Conservation (phyloP, 768 basidiomycete genomes). For the Lactarius indigo region DNA sequence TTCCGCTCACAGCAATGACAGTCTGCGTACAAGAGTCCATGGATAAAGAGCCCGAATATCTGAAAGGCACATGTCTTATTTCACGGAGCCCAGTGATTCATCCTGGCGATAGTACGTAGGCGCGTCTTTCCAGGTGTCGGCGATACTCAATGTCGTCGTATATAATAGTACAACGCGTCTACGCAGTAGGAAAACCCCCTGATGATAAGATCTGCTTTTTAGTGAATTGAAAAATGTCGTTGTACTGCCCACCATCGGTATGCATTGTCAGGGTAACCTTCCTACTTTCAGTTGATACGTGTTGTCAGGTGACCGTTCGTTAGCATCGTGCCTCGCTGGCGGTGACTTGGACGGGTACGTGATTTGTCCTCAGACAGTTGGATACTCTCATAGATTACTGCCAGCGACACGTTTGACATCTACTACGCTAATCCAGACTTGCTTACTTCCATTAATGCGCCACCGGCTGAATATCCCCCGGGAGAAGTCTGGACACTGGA, state of each 20-base stretch:
- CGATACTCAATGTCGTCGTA: neutral
- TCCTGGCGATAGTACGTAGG: constrained; percentile 33
- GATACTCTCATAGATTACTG: constrained; percentile 7
- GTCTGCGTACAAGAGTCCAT: constrained; percentile 22
- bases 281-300: neutral
- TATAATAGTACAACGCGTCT: constrained; percentile 26
- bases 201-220: constrained; percentile 25
- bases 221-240: constrained; percentile 29
- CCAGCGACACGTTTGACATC: constrained; percentile 64
- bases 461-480: constrained; percentile 50
- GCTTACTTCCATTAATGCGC: constrained; percentile 46
- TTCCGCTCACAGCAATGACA: neutral
- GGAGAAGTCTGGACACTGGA: constrained; percentile 28
- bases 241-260: constrained; percentile 26
- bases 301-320: constrained; percentile 50
- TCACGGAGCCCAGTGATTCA: constrained; percentile 35
- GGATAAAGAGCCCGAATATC: constrained; percentile 12
- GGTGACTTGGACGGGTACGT: constrained; percentile 77
- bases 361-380: neutral
- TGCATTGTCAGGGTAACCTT: no score
- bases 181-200: constrained; percentile 32
- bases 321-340: constrained; percentile 67
- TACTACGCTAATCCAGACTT: constrained; percentile 49
- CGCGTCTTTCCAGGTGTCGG: neutral
- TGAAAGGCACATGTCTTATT: constrained; percentile 22